Base-by-base conservation (phyloP, 495 filamentous ascomycete species). In the Aspergillus heteromorphus region DNA sequence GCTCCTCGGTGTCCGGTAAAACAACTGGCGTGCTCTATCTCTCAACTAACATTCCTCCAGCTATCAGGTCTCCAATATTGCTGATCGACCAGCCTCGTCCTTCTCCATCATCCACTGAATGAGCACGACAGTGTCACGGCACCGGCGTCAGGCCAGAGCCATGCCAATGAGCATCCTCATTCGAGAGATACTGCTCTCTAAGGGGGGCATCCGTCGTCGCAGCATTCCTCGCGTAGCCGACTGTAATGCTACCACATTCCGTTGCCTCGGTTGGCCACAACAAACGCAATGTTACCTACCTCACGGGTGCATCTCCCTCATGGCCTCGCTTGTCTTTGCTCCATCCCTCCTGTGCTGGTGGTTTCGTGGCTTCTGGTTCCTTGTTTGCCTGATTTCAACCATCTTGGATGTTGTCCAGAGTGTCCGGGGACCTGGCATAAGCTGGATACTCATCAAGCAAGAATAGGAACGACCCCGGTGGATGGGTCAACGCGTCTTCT, bases 211-310 rank as follows among this genome's bases (percentile, higher is more conserved):
- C 31, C 20, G 23, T 45, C 50, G 45, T 45, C 48, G 45, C 54
- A 61, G 51, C 72, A 75, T 75, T 75, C 72, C 56, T 65, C 49
- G 48, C 59, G 64, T 53, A 21, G 27, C 55, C 20, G 57, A 40
- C 58, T 53, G 57, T 66, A 65, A 71, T 72, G 69, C 53, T 51
- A 43, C 52, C 56, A 63, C 72, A 75, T 75, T 75, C 72, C 59
- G 59, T 47, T 45, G 45, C 49, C 45, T 45, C 41, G 43, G 61
- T 48, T 49, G 62, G 60, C 59, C 65, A 73, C 69, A 75, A 75
- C 72, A 75, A 73, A 65, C 29, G 48, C 53, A 23, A 30, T 31
- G 40, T 21, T 56, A 60, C 56, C 42, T 30, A n/a, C 45, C 34
- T 31, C 47, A 23, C 16, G 53, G 23, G 47, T 47, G 19, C 42